Base-by-base conservation (phyloP, 345 rosid species). In the Noccaea caerulescens region DNA sequence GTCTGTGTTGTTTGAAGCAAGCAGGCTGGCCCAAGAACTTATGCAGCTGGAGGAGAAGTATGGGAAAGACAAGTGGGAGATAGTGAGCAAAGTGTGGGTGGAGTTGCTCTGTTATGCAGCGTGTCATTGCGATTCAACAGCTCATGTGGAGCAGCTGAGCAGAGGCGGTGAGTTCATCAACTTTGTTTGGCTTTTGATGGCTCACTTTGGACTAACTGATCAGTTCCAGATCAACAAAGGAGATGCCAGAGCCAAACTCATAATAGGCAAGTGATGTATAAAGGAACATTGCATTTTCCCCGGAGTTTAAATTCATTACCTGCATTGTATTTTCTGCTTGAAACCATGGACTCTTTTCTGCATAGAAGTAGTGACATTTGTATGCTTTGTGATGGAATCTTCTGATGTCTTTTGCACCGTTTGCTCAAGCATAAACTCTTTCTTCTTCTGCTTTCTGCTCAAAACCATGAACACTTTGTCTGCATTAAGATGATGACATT, bases 101-200 rank as follows among this genome's bases (percentile, higher is more conserved):
- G 93, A 92, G 30, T 25, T 87, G 47, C 36, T 84, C 41, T 80
- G 84, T 1, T 77, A 79, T 46, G 88, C 88, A 5, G 93, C 92
- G 5, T 73, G 83, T 45, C 86, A 89, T 23, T 84, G 90, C 65
- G 69, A 85, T 8, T 68, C 82, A 5, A 78, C 67, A 6, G 74
- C 85, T 2, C 96, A 89, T 52, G 89, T 86, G 14, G 88, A 86
- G 38, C 83, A 84, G 16, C 64, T 89, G 2, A 80, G 88, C 30
- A 82, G 78, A 77, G 96, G 98, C 0, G 93, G 87, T 6, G 87
- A 86, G 83, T 80, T 89, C 1, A 42, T 92, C 10, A 80, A 84
- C 30, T 78, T 81, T 50, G 84, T 89, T 54, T 86, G 96, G 93
- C 51, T 92, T 46, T 53, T 89, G 70, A 92, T 89, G 90, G 88